Conservation (phyloP, 1,139 yeast genomes). For the Chernovozyma aurita region DNA sequence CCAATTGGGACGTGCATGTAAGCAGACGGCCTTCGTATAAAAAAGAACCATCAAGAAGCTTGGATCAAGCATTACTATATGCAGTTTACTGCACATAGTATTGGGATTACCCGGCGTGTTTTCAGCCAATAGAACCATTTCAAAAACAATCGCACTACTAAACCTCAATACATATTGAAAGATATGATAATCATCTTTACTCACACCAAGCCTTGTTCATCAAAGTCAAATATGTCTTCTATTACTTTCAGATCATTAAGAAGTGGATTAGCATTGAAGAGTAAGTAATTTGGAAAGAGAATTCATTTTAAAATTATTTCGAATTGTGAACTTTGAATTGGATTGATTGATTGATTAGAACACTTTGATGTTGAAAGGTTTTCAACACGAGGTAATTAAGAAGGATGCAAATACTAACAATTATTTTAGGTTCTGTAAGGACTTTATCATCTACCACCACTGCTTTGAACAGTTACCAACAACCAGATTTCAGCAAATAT, state of each 20-base stretch:
- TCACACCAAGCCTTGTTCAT: neutral
- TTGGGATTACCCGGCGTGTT: slow-evolving; percentile 10
- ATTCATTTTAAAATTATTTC: too few species aligned
- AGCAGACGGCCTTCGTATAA: too few species aligned
- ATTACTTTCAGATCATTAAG: slow-evolving; percentile 54
- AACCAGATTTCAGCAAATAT: slow-evolving; percentile 86
- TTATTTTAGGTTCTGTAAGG: slow-evolving; percentile 25
- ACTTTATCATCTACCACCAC: slow-evolving; percentile 44
- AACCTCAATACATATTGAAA: neutral
- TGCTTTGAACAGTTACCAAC: slow-evolving; percentile 72
- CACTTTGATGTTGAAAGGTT: too few species aligned
- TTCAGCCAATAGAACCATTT: slow-evolving; percentile 9
- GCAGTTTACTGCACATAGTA: too few species aligned
- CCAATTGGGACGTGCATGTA: too few species aligned
- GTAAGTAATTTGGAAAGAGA: too few species aligned
- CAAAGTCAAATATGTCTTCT: slow-evolving; percentile 25
- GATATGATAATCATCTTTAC: neutral
- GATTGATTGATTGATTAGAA: too few species aligned
- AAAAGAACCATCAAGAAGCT: too few species aligned
- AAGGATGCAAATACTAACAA: slow-evolving; percentile 15
- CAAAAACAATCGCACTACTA: slow-evolving; percentile 10
- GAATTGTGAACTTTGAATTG: too few species aligned
- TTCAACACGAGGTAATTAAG: too few species aligned
- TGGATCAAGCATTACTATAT: too few species aligned
- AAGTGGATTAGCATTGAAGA: slow-evolving; percentile 43